Percentiles rank a stretch among this genome's conserved stretches.
phyloP scores from a whole-genome alignment of 805 yeast species.

The Kluyveromyces starmeri region DNA sequence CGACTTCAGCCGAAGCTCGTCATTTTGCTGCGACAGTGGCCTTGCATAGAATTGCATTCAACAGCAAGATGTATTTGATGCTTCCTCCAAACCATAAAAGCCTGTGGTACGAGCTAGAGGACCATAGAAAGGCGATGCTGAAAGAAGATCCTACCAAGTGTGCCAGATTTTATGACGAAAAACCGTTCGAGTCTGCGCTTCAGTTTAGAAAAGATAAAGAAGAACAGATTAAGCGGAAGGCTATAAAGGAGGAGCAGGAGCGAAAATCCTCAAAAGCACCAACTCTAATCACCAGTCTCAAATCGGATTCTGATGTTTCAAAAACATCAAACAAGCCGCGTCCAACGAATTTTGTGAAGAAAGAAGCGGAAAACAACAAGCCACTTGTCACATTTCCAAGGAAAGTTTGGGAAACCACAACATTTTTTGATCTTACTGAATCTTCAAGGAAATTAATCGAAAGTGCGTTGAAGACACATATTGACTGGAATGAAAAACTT shows the following conservation, averaged over 20 bases:
- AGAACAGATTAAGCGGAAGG: constrained; percentile 38
- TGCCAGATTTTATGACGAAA: constrained; percentile 46
- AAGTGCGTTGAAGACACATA: constrained; percentile 44
- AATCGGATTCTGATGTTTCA: constrained; percentile 2
- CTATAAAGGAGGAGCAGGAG: constrained; percentile 38
- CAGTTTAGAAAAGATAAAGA: constrained; percentile 43
- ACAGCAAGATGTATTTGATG: constrained; percentile 79
- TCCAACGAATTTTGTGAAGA: constrained; percentile 7
- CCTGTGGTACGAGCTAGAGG: constrained; percentile 69
- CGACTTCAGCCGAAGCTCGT: constrained; percentile 81
- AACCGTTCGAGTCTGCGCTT: constrained; percentile 68
- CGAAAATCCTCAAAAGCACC: constrained; percentile 43
- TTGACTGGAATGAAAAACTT: constrained; percentile 38
- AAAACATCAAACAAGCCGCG: constrained; percentile 4
- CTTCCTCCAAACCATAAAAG: constrained; percentile 75
- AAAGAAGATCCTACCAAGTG: constrained; percentile 41
- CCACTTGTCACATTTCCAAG: constrained; percentile 28
- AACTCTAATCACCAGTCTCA: constrained; percentile 32
- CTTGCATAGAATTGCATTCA: constrained; percentile 66
- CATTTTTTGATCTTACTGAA: constrained; percentile 58
- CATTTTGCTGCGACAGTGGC: constrained; percentile 88
- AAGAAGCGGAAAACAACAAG: constrained; percentile 9
- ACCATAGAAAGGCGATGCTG: constrained; percentile 41
- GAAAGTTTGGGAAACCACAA: constrained; percentile 65
- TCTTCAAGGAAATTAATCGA: constrained; percentile 58